These are phyloP conservation scores for Quercus agrifolia DNA, from an alignment of 306 rosid species.

Conservation along the genomic window DNA sequence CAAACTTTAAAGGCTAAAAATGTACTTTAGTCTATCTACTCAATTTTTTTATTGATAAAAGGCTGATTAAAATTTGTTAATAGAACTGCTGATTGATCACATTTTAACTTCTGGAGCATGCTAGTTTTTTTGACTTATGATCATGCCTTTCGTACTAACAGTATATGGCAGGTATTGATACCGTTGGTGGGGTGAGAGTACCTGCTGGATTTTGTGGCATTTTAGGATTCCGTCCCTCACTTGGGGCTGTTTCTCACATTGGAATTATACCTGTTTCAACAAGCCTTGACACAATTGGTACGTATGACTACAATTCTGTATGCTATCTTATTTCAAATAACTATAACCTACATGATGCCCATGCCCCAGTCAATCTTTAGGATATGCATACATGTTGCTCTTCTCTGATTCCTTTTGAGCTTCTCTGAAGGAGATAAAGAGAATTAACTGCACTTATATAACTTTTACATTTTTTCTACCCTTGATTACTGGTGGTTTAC, in stretches of 20 bases:
- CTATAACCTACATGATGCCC: too few species aligned
- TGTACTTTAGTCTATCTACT: too few species aligned
- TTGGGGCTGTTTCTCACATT: constrained; percentile 76
- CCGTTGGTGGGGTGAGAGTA: constrained; percentile 89
- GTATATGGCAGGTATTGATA: constrained; percentile 67
- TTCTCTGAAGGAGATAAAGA: not conserved
- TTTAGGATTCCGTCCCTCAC: constrained; percentile 92
- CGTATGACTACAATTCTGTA: constrained; percentile 17
- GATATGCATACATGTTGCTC: not conserved
- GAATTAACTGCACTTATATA: too few species aligned
- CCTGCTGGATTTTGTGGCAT: constrained; percentile 94
- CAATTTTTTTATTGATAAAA: not conserved
- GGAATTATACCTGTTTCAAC: constrained; percentile 72
- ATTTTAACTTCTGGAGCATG: not conserved
- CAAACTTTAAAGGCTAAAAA: too few species aligned
- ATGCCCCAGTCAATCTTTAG: not conserved
- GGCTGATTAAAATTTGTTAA: not conserved
- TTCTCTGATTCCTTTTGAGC: not conserved
- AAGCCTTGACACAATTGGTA: constrained; percentile 92
- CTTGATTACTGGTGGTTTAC: not conserved
- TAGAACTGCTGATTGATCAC: not conserved
- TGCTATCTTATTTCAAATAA: not conserved
- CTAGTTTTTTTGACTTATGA: not conserved
- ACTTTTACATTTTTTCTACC: not conserved
- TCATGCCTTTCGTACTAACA: constrained; percentile 18